Percentiles rank a stretch among this genome's conserved stretches.
Evolutionary conservation across 2,329 filamentous ascomycete genomes (phyloP).

Genomic region (Stemphylium beticola): DNA sequence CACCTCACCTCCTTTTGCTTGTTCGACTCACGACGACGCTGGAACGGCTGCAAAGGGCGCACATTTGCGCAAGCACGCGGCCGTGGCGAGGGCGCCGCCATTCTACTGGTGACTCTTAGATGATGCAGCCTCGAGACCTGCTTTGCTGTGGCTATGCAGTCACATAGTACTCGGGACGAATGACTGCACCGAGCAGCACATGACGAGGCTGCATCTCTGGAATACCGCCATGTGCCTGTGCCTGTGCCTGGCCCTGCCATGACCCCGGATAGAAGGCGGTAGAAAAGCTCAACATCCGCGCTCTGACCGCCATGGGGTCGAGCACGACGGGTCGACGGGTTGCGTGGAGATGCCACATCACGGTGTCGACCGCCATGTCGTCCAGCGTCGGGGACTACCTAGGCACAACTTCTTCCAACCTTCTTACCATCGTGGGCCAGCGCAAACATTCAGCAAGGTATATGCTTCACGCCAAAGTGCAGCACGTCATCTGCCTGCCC

Average conservation of each 20-base stretch:
- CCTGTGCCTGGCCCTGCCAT: neutral
- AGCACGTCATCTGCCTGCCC: constrained; percentile 8
- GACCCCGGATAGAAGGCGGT: constrained; percentile 12
- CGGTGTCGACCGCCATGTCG: constrained; percentile 16
- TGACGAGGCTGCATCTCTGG: constrained; percentile 1
- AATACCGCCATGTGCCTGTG: constrained; percentile 7
- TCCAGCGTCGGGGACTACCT: constrained; percentile 1
- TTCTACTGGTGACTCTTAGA: neutral
- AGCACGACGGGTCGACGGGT: constrained; percentile 6
- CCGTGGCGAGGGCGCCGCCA: neutral
- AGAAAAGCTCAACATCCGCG: constrained; percentile 14
- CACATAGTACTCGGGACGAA: neutral
- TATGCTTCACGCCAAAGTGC: neutral
- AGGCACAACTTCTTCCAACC: neutral
- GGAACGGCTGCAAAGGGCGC: constrained; percentile 9
- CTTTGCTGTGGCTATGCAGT: constrained; percentile 9
- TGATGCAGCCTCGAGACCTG: neutral
- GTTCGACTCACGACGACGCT: constrained; percentile 17
- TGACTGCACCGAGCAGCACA: constrained; percentile 13
- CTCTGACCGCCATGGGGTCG: constrained; percentile 18
- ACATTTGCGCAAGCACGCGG: neutral
- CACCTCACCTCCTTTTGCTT: constrained; percentile 11
- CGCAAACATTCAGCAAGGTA: neutral
- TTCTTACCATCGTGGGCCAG: neutral
- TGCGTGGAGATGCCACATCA: constrained; percentile 18